Conservation (phyloP, 2,329 filamentous ascomycete species). For the Fusarium multiceps region DNA sequence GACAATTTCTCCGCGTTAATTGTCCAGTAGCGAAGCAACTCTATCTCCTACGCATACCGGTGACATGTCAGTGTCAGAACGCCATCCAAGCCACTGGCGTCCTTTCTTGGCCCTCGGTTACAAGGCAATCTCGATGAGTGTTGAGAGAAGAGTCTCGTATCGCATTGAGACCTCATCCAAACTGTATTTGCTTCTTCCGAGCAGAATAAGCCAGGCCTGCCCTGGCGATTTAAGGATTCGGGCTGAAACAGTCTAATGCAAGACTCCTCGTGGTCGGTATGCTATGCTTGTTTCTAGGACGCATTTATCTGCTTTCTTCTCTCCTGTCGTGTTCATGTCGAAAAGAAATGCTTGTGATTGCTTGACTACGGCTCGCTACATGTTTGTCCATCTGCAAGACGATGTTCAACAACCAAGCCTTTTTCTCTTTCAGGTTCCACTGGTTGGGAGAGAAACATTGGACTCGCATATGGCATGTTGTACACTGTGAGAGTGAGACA, state of each 20-base stretch:
- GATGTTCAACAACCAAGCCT: neutral
- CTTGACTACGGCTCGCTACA: conserved; percentile 10
- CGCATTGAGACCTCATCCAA: neutral
- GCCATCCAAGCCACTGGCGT: neutral
- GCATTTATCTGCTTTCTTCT: neutral
- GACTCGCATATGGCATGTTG: conserved; percentile 22
- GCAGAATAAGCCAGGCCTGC: neutral
- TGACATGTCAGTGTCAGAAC: neutral
- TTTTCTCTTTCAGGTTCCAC: neutral
- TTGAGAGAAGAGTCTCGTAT: neutral
- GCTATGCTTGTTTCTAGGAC: neutral
- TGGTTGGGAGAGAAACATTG: neutral
- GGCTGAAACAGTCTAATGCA: conserved; percentile 20
- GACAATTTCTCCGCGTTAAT: neutral
- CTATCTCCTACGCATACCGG: neutral
- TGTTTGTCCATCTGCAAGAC: conserved; percentile 26
- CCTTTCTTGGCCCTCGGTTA: neutral
- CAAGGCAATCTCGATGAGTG: neutral
- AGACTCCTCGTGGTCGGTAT: neutral
- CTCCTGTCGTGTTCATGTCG: neutral
- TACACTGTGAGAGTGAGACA: conserved; percentile 10
- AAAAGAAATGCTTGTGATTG: neutral
- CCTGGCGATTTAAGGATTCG: neutral
- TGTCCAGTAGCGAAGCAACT: neutral
- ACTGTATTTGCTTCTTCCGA: conserved; percentile 1